Evolutionary conservation across 2,329 filamentous ascomycete species (phyloP), one percentile per base, ranked within the genome.

Genomic region (Fonsecaea monophora): DNA sequence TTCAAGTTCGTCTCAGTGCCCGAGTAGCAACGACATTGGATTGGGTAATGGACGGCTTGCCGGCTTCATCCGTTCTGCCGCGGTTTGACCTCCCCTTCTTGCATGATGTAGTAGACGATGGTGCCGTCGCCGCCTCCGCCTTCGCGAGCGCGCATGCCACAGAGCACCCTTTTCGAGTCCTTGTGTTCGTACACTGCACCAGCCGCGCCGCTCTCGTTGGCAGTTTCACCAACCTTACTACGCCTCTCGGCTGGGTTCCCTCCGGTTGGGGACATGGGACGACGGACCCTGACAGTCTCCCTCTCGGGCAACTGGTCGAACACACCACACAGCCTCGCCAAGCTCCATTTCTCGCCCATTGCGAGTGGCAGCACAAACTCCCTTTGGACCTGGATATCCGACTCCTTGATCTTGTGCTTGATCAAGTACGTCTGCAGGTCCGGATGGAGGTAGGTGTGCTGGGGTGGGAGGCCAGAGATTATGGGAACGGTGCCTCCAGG

Each of bases 31-130:
- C 25, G 2, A 25, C 25, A 2, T 25, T 25, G 25, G 25, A 25
- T 25, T 25, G 25, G 3, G 25, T 25, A 25, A 25, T 25, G 25
- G 25, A 25, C 2, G 2, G 25, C 8, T 38, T 13, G 37, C 13
- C 13, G 37, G 13, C 13, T 32, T 71, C 65, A 71, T 35, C 70
- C 70, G 76, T 89, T 89, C 76, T 89, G 87, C 69, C 87, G 79
- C 12, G 87, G 87, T 77, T 89, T 89, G 34, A 89, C 85, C 60
- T 86, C 81, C 4, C 87, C 87, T 74, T 89, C 87, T 71, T 88
- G 86, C 57, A 89, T 81, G 68, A 89, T 82, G 74, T 90, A 90
- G 75, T 89, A 90, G 42, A 87, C 85, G 35, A 89, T 81, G 0
- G 87, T 89, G 50, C 87, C 87, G 74, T 89, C 87, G 7, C 81